phyloP scores from a whole-genome alignment of 2,329 filamentous ascomycete genomes.

The Coniochaeta ligniaria region DNA sequence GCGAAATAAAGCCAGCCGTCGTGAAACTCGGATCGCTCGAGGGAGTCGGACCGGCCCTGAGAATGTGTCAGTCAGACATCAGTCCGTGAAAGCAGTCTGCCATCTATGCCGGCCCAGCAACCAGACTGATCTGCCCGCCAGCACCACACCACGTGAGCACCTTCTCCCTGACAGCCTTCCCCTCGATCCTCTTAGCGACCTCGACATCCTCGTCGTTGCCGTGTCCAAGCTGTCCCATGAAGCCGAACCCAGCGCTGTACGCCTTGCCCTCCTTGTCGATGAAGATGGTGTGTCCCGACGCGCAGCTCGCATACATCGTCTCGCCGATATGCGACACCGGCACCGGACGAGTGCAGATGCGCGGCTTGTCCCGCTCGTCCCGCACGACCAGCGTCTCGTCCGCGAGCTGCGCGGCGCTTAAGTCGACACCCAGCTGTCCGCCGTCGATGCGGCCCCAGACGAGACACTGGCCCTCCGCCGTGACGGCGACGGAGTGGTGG shows the following conservation, averaged over 20 bases:
- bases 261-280: slow-evolving; percentile 3
- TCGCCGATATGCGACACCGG: background rate
- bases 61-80: background rate
- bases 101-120: background rate
- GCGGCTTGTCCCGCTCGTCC: slow-evolving; percentile 5
- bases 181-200: slow-evolving; percentile 11
- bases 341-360: slow-evolving; percentile 5
- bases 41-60: no score
- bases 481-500: slow-evolving; percentile 49
- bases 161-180: background rate
- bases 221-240: slow-evolving; percentile 5
- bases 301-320: slow-evolving; percentile 3
- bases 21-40: no score
- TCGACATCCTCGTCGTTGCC: slow-evolving; percentile 10
- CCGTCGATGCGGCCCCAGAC: slow-evolving; percentile 26
- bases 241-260: slow-evolving; percentile 5
- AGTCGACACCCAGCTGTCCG: slow-evolving; percentile 6
- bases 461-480: slow-evolving; percentile 23
- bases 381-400: slow-evolving; percentile 1
- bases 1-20: background rate
- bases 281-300: slow-evolving; percentile 8
- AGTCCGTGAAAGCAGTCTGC: background rate
- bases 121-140: background rate
- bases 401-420: slow-evolving; percentile 4
- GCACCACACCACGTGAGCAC: background rate